Evolutionary conservation across 1,139 yeast species (phyloP).

Genomic region (Saccharomyces hybrid): DNA sequence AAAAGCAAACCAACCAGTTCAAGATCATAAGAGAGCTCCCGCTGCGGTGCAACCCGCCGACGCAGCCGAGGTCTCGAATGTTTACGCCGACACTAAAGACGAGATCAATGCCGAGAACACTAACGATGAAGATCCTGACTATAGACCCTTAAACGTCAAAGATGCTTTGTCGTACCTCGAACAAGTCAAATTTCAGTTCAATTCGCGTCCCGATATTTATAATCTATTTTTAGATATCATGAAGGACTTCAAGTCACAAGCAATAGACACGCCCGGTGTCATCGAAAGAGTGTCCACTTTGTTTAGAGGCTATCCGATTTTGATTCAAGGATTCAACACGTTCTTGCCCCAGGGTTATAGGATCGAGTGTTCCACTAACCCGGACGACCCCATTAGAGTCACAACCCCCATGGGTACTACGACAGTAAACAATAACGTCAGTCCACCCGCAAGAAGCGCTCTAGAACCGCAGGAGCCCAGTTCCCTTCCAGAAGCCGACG

Average conservation of each 20-base stretch:
- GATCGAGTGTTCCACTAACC: constrained; percentile 84
- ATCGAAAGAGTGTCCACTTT: constrained; percentile 87
- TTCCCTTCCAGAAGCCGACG: background rate
- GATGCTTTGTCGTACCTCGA: constrained; percentile 94
- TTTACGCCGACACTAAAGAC: constrained; percentile 9
- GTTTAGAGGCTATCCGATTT: constrained; percentile 84
- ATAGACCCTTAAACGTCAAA: constrained; percentile 87
- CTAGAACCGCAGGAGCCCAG: background rate
- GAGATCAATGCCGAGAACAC: background rate
- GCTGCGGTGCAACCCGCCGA: constrained; percentile 14
- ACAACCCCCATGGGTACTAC: constrained; percentile 94
- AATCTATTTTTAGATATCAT: constrained; percentile 92
- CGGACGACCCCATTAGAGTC: constrained; percentile 86
- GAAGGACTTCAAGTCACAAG: constrained; percentile 96
- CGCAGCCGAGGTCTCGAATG: constrained; percentile 11
- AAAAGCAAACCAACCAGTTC: background rate
- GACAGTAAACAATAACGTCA: constrained; percentile 9
- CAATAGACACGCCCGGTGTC: constrained; percentile 96
- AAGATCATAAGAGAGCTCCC: constrained; percentile 8
- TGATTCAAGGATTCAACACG: constrained; percentile 95
- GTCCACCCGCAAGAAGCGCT: background rate
- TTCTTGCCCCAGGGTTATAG: constrained; percentile 95
- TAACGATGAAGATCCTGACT: constrained; percentile 31
- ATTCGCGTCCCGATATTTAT: constrained; percentile 88
- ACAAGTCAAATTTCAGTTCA: constrained; percentile 90